Evolutionary conservation across 2,329 filamentous ascomycete genomes (phyloP).

Genomic region (Ophiostoma ulmi): DNA sequence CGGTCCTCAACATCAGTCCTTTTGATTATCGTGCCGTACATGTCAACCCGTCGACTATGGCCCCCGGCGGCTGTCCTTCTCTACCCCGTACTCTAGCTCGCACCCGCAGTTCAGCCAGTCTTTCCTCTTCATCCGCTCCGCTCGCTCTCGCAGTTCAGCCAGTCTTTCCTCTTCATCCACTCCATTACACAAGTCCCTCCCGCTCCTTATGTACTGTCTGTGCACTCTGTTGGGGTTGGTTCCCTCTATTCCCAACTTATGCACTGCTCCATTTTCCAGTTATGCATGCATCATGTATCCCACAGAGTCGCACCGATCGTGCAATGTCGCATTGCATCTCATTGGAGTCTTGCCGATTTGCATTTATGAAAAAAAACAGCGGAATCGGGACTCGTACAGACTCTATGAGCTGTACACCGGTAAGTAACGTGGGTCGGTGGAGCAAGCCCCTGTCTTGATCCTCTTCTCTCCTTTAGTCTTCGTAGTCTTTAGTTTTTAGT

Average conservation of each 20-base stretch:
- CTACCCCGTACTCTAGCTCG: no score
- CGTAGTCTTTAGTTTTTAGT: not conserved
- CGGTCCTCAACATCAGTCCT: no score
- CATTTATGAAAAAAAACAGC: not conserved
- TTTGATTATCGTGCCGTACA: no score
- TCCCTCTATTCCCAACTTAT: not conserved
- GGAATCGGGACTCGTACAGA: not conserved
- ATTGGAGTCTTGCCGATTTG: not conserved
- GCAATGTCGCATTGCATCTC: not conserved
- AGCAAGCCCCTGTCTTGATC: constrained; percentile 8
- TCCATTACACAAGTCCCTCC: not conserved
- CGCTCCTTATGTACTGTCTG: not conserved
- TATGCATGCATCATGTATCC: not conserved
- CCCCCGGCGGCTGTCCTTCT: no score
- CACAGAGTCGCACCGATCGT: not conserved
- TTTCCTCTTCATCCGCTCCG: no score
- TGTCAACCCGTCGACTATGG: no score
- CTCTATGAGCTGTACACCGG: not conserved
- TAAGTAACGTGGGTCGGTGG: not conserved
- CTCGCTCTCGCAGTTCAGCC: no score
- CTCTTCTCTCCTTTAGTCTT: not conserved
- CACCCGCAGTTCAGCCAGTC: no score
- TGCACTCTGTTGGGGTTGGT: not conserved
- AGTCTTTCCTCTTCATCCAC: not conserved
- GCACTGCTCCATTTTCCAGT: not conserved